Conservation (phyloP, 2,329 filamentous ascomycete genomes). For the Coccinonectria pachysandricola region DNA sequence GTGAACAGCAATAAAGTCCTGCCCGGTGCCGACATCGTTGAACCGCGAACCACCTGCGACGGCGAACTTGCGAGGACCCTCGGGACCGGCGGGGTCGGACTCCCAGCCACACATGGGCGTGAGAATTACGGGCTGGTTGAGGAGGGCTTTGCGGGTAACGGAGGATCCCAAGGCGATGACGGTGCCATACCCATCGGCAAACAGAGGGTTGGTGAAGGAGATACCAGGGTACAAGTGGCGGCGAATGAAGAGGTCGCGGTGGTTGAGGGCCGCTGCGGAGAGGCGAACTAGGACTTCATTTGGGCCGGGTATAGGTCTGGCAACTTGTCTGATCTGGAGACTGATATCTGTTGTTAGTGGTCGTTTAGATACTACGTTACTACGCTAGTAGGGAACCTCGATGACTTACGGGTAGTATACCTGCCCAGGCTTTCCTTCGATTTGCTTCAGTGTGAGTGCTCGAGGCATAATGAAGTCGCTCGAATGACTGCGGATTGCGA, state of each 20-base stretch:
- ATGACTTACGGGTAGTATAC: slow-evolving; percentile 67
- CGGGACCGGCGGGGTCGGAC: slow-evolving; percentile 60
- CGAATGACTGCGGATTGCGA: too few species aligned
- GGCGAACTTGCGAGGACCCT: slow-evolving; percentile 46
- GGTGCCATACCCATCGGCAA: slow-evolving; percentile 72
- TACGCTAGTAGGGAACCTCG: background rate
- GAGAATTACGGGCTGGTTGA: slow-evolving; percentile 62
- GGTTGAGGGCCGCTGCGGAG: slow-evolving; percentile 76
- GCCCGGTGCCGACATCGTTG: slow-evolving; percentile 55
- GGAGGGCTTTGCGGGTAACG: slow-evolving; percentile 28
- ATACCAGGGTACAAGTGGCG: slow-evolving; percentile 84
- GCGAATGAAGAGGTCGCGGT: slow-evolving; percentile 89
- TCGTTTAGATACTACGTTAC: background rate
- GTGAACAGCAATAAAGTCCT: slow-evolving; percentile 61
- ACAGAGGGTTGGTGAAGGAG: slow-evolving; percentile 65
- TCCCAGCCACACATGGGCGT: slow-evolving; percentile 74
- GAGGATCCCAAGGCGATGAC: slow-evolving; percentile 55
- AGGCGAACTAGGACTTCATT: slow-evolving; percentile 66
- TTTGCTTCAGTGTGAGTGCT: slow-evolving; percentile 53
- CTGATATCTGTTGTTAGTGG: slow-evolving; percentile 23
- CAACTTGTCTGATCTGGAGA: slow-evolving; percentile 49
- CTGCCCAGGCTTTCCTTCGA: slow-evolving; percentile 71
- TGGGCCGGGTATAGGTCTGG: slow-evolving; percentile 52
- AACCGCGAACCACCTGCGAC: slow-evolving; percentile 61
- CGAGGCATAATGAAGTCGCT: slow-evolving; percentile 42